Conservation (phyloP, 2,329 filamentous ascomycete genomes). For the Sporothrix variecibatus region DNA sequence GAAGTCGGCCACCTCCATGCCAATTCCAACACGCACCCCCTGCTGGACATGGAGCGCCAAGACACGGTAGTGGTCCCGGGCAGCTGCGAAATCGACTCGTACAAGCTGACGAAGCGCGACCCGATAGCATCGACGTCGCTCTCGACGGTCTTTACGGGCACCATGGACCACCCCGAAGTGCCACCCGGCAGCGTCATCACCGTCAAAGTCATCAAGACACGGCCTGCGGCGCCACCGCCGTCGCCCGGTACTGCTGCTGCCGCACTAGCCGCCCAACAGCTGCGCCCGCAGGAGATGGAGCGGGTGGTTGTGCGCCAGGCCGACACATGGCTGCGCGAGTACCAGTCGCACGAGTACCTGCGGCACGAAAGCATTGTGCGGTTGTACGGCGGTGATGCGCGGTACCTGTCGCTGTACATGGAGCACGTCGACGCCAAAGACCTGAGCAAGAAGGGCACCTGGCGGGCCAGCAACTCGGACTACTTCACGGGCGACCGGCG, state of each 20-base stretch:
- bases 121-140: slow-evolving; percentile 58
- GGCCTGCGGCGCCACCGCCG: slow-evolving; percentile 35
- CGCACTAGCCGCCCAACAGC: slow-evolving; percentile 38
- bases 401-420: slow-evolving; percentile 63
- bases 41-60: slow-evolving; percentile 53
- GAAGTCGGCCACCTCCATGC: slow-evolving; percentile 42
- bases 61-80: slow-evolving; percentile 53
- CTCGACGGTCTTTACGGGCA: slow-evolving; percentile 57
- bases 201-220: slow-evolving; percentile 62
- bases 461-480: slow-evolving; percentile 52
- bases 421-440: slow-evolving; percentile 61
- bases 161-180: slow-evolving; percentile 51
- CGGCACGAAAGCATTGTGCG: slow-evolving; percentile 60
- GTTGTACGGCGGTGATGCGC: slow-evolving; percentile 60
- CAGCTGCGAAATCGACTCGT: slow-evolving; percentile 54
- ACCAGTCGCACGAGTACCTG: slow-evolving; percentile 56
- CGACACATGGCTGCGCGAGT: slow-evolving; percentile 61
- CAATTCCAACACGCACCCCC: slow-evolving; percentile 45
- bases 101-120: slow-evolving; percentile 57
- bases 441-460: slow-evolving; percentile 51
- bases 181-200: slow-evolving; percentile 56
- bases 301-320: slow-evolving; percentile 60
- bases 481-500: slow-evolving; percentile 52
- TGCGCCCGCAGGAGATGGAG: slow-evolving; percentile 53
- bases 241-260: slow-evolving; percentile 35